These are phyloP conservation scores for Nematocida sp. DNA, from an alignment of 371 early-diverging fungal species.

Conservation along the genomic window DNA sequence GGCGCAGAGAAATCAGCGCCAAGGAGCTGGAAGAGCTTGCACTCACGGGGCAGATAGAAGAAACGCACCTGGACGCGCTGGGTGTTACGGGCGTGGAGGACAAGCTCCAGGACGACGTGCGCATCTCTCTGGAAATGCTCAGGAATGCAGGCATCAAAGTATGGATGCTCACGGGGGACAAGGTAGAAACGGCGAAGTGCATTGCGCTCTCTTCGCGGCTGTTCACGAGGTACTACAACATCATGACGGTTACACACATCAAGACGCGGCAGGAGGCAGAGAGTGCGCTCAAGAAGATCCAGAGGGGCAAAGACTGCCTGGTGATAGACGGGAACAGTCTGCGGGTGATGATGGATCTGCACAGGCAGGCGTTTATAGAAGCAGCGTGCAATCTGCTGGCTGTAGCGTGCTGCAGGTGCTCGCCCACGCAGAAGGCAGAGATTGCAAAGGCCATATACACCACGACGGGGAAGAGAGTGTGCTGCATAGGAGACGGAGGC, in stretches of 20 bases:
- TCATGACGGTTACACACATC: slow-evolving; percentile 47
- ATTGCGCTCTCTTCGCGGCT: slow-evolving; percentile 85
- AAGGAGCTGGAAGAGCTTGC: slow-evolving; percentile 62
- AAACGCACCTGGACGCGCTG: slow-evolving; percentile 79
- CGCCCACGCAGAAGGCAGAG: slow-evolving; percentile 96
- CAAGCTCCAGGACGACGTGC: slow-evolving; percentile 86
- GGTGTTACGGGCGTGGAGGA: slow-evolving; percentile 98
- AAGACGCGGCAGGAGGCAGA: slow-evolving; percentile 48
- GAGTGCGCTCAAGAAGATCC: slow-evolving; percentile 39
- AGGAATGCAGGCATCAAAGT: slow-evolving; percentile 88
- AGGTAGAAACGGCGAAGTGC: slow-evolving; percentile 96
- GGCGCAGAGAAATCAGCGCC: slow-evolving; percentile 72
- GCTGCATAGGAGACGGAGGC: slow-evolving; percentile 86
- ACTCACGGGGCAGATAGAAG: slow-evolving; percentile 66
- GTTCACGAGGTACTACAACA: slow-evolving; percentile 68
- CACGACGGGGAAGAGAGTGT: slow-evolving; percentile 71
- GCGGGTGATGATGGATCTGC: slow-evolving; percentile 72
- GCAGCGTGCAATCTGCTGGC: slow-evolving; percentile 72
- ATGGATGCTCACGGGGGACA: slow-evolving; percentile 99
- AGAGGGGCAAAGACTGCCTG: slow-evolving; percentile 67
- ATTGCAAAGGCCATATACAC: slow-evolving; percentile 77
- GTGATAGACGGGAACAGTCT: slow-evolving; percentile 91
- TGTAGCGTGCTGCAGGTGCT: slow-evolving; percentile 88
- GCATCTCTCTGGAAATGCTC: slow-evolving; percentile 77
- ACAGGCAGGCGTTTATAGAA: slow-evolving; percentile 73